Evolutionary conservation across 2,329 filamentous ascomycete species (phyloP), one percentile per base, ranked within the genome.

Genomic region (Ophiostoma ulmi): DNA sequence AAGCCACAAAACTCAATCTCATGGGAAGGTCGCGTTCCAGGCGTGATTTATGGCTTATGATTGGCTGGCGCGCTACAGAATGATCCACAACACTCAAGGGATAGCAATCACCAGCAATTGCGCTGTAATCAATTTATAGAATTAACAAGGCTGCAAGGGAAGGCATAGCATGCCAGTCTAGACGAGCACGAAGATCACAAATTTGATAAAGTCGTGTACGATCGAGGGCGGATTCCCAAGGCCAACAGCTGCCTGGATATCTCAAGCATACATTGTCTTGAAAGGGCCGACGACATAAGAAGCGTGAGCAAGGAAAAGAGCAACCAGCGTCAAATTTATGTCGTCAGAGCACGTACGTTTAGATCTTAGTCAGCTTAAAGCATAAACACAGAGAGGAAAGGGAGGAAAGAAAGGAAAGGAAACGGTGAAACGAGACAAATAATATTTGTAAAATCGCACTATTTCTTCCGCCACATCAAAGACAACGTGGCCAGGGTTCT

Each of bases 51-150:
- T 5, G n/a, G 36, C 36, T 3, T 39, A 11, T 48, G 65, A 67
- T 67, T 67, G 65, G 65, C 39, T 14, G 26, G 48, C 65, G 65
- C 65, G 65, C n/a, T 67, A 38, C 35, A 38, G 6, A 65, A n/a
- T 65, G 35, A 6, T n/a, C 63, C 63, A 65, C 20, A 65, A n/a
- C 63, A 39, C 35, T 39, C 22, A 65, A 41, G 63, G 63, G 63
- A 65, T 22, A 36, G 63, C 4, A 35, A 20, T 63, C 58, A 39
- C 63, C 61, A 65, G 63, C 35, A 39, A n/a, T 22, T 36, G 55
- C 26, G 22, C 26, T 63, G 26, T 58, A 58, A 22, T n/a, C 44
- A 48, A 48, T 48, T 48, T n/a, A 7, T 48, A 17, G 14, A 14
- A 61, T 35, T 63, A 35, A 35, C 52, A 26, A 35, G 63, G 63